Base-by-base conservation (phyloP, 2,329 filamentous ascomycete genomes). In the Paecilomyces niveus region DNA sequence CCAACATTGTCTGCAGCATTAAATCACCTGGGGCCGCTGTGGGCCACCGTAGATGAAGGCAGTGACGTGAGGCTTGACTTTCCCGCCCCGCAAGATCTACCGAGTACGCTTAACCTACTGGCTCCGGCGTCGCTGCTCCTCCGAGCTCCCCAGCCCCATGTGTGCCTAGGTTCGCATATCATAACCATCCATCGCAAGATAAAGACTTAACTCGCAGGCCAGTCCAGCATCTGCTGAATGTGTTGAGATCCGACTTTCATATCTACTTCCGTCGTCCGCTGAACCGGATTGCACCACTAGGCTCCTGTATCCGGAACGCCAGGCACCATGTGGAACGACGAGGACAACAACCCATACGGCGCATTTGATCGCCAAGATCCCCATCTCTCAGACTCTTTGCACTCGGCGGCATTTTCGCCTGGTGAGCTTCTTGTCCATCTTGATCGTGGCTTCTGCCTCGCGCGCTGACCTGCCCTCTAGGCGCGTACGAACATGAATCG, bases 341-440 rank as follows among this genome's bases (percentile, higher is more conserved):
- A 97, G 78, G 91, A 97, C 72, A 97, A 97, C 78, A 97, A 97
- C 74, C 93, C 93, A 4, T 97, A 97, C 71, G 92, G 92, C 68
- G 93, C 90, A 75, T 97, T 96, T 79, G 90, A 94, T 74, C 89
- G 89, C 68, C 86, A 90, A 68, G 90, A 95, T 74, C 90, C 89
- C 62, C 85, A 89, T 72, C 82, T 85, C 53, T 90, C 81, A 21
- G 85, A 88, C 70, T 85, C 87, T 22, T 79, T 85, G 57, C 89
- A 87, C 45, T 86, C 87, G 53, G 67, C 68, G 32, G 69, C 69
- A n/a, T 62, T 75, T 58, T 73, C 78, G 62, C 67, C 73, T 52
- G 67, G 84, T 89, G 78, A 82, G 83, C 80, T 61, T 57, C 10
- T 39, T 29, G 26, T 29, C 26, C 26, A 2, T 26, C 18, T 22